Evolutionary conservation across 129 eudicot genomes (phyloP), one percentile per base, ranked within the genome.

Genomic region (Ambrosia trifida): DNA sequence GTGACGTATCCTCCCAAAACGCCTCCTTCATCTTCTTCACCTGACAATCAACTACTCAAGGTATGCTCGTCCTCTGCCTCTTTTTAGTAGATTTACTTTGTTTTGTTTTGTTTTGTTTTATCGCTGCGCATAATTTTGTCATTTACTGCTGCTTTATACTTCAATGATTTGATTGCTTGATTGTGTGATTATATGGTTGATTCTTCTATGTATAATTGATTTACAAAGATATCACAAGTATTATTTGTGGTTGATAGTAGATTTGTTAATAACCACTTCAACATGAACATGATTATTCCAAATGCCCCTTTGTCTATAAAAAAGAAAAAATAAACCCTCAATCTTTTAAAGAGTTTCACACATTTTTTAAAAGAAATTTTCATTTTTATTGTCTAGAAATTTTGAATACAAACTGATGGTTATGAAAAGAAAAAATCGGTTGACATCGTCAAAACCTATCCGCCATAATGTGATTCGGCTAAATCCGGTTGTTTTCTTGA

Each of bases 261-360:
- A 56, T 19, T 20, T 54, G 35, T 51, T 56, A 33, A 56, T 56
- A 24, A 11, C 24, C 28, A 14, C 13, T 16, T 7, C 10, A 33
- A 32, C 12, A 6, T 62, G 67, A 62, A n/a, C n/a, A n/a, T 14
- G n/a, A 62, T 62, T 62, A 62, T 62, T 62, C n/a, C n/a, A n/a
- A n/a, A n/a, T n/a, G n/a, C n/a, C n/a, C n/a, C n/a, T n/a, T n/a
- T n/a, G n/a, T n/a, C n/a, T n/a, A n/a, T n/a, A n/a, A n/a, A n/a
- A n/a, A n/a, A n/a, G n/a, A 24, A 24, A 24, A 24, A 24, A 24
- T 24, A 24, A 24, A 24, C 28, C 28, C 28, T 24, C 28, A 1
- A 24, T 24, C 28, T 24, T 24, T 24, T 24, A 24, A 0, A 24
- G 28, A 24, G 28, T 24, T 24, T 0, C 28, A 24, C 0, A 24